Evolutionary conservation across 768 basidiomycete species (phyloP), one percentile per base, ranked within the genome.

Genomic region (Vishniacozyma victoriae): DNA sequence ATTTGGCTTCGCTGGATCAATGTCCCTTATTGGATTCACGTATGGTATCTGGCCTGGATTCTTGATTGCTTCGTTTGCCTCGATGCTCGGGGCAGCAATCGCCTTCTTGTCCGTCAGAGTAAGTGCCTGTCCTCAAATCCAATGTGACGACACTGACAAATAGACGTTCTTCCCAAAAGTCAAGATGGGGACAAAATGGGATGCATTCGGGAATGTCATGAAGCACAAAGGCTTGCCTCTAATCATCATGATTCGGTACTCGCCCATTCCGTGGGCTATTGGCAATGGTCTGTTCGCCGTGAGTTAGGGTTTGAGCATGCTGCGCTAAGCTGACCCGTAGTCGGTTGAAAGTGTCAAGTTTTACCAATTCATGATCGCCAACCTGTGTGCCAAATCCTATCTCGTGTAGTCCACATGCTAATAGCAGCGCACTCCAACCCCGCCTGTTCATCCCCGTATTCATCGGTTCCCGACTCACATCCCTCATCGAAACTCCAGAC

Each of bases 281-380:
- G 64, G 68, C 12, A 72, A 70, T 52, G 70, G 70, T 12, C 44
- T 70, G 13, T 72, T 72, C 48, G 70, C 70, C 6, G 68, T 70
- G 45, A 55, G 70, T 64, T 24, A 25, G 14, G 26, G 44, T 3
- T 23, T 22, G 1, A 12, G 4, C 13, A 26, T n/a, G 31, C 31
- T 24, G 25, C 35, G 6, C 29, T n/a, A 16, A 25, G 11, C 9
- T 23, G 6, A 24, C 19, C 23, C 4, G 11, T 27, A 70, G 68
- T 68, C 65, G 3, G 67, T 72, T 35, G 68, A 69, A 20, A 62
- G 66, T 19, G 68, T 69, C 47, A 59, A 57, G 23, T 59, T 68
- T 27, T 64, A 59, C 55, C 64, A 67, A 23, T 68, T 59, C 52
- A 61, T 70, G 57, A 46, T 72, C 14, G 68, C 70, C n/a, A 70